These are phyloP conservation scores for Ceratocystiopsis minuta DNA, from an alignment of 2,329 filamentous ascomycete genomes.

Conservation along the genomic window DNA sequence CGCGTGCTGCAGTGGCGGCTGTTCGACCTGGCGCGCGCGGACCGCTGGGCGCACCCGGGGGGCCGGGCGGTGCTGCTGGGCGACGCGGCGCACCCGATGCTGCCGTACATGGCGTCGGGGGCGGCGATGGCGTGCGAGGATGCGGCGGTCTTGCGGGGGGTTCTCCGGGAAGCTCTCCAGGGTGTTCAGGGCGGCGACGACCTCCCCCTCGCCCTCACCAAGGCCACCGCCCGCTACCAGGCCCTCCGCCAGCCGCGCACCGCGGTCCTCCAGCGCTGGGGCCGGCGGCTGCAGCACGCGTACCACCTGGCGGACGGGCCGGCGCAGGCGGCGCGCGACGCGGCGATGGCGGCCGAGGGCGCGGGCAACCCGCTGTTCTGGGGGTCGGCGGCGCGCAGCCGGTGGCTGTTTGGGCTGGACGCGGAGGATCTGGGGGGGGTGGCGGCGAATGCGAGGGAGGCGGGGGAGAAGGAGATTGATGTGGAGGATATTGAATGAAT, in stretches of 20 bases:
- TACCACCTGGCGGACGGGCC: constrained; percentile 29
- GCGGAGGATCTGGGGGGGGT: too few species aligned
- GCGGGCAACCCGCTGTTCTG: too few species aligned
- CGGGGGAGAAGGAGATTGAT: too few species aligned
- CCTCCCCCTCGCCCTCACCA: constrained; percentile 20
- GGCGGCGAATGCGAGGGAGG: too few species aligned
- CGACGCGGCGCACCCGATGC: constrained; percentile 22
- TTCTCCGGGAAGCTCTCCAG: too few species aligned
- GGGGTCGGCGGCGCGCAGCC: too few species aligned
- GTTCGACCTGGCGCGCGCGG: constrained; percentile 16
- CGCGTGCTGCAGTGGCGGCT: constrained; percentile 5
- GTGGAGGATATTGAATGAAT: too few species aligned
- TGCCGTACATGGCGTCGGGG: constrained; percentile 28
- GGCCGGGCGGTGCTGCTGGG: constrained; percentile 14
- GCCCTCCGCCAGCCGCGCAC: constrained; percentile 16
- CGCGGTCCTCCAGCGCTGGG: constrained; percentile 20
- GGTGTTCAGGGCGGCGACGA: too few species aligned
- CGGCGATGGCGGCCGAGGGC: constrained; percentile 22
- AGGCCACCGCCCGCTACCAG: constrained; percentile 12
- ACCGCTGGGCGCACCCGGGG: constrained; percentile 11
- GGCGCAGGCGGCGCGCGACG: constrained; percentile 22
- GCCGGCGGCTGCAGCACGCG: constrained; percentile 23
- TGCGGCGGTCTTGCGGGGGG: too few species aligned
- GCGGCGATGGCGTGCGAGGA: constrained; percentile 32
- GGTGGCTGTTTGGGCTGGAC: too few species aligned